phyloP scores from a whole-genome alignment of 176 grass and related monocot genomes.

The Alopecurus myosuroides region DNA sequence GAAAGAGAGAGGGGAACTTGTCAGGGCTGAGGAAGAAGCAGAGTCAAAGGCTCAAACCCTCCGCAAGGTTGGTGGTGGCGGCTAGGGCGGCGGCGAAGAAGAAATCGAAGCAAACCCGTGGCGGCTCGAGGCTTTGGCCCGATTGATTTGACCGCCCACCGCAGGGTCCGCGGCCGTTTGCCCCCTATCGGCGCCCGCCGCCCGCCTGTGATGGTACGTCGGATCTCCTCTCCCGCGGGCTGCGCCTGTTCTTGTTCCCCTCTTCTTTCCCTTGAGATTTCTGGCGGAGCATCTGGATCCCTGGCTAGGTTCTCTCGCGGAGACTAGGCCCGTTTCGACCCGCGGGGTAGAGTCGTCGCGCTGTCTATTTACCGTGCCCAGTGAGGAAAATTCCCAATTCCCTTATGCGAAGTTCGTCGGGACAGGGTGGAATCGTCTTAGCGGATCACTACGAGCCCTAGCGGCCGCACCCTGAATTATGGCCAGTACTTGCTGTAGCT shows the following conservation, averaged over 20 bases:
- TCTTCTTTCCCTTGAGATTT: background rate
- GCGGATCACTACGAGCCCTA: background rate
- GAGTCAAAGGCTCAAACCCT: background rate
- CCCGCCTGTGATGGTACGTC: constrained; percentile 23
- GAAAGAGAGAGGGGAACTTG: background rate
- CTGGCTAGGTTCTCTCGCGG: background rate
- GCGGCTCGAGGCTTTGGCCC: background rate
- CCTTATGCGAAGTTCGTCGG: background rate
- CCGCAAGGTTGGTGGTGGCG: background rate
- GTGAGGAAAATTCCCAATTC: background rate
- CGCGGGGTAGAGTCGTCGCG: background rate
- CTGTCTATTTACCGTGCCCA: background rate
- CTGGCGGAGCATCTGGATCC: background rate
- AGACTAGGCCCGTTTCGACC: background rate
- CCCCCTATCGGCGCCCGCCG: background rate
- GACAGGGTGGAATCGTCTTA: background rate
- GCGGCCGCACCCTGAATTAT: background rate
- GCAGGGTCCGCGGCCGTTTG: no score
- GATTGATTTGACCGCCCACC: background rate
- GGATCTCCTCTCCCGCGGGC: background rate
- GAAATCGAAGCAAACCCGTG: background rate
- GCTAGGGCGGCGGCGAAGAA: background rate
- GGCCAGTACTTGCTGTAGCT: background rate
- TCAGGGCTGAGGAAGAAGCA: background rate
- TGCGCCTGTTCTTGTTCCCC: background rate